Base-by-base conservation (phyloP, 2,329 filamentous ascomycete species). In the Aspergillus eucalypticola region DNA sequence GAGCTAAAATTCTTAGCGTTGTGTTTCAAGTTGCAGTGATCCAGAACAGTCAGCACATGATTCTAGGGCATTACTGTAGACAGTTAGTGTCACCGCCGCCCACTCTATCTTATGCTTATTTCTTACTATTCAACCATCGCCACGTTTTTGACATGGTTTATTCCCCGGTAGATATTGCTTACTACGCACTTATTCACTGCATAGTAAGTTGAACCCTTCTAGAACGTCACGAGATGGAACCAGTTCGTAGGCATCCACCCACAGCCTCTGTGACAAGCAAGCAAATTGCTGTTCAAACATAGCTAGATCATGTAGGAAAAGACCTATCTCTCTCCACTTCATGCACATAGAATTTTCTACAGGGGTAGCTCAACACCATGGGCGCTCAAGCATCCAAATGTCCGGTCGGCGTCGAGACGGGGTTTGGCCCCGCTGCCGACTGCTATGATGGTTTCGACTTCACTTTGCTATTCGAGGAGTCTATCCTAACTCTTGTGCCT, bases 381-480 rank as follows among this genome's bases (percentile, higher is more conserved):
- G 38, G 38, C 38, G 15, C 38, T 41, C 38, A 41, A 41, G 11
- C n/a, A 41, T 41, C 38, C n/a, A 41, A 41, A 41, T 41, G 38
- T 41, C 38, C n/a, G 38, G 5, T 41, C n/a, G n/a, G 17, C 4
- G 38, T 41, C 38, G 38, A 41, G 38, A 41, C 38, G 38, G 38
- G 38, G 38, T 41, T 41, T 41, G 38, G 38, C 15, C 38, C 38
- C 38, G 38, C n/a, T 7, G 38, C 38, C 38, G 38, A 41, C 38
- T 41, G 38, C 38, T 17, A 41, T n/a, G n/a, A 60, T 54, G 54
- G 50, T 11, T 71, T 74, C 55, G 71, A 73, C 39, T 73, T 73
- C 60, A 74, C 71, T 3, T 58, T 73, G 32, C 62, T 73, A 11
- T 74, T 74, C 55, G 70, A 74, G 57, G 69, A 74, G n/a, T 67